Conservation (phyloP, 2,329 filamentous ascomycete species). For the Alternaria sp. region DNA sequence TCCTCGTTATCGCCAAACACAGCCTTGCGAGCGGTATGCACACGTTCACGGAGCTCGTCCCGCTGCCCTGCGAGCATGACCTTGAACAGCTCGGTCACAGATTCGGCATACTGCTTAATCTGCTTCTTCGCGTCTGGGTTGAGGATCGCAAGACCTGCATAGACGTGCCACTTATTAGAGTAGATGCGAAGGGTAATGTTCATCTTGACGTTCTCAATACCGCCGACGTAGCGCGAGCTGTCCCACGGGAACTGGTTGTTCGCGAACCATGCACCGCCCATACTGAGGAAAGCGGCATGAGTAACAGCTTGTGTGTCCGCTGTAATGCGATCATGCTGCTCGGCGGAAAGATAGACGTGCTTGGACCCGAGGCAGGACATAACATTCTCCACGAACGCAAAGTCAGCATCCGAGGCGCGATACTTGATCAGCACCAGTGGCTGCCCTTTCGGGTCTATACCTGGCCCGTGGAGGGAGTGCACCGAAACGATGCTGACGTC, state of each 20-base stretch:
- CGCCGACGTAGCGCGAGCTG: slow-evolving; percentile 90
- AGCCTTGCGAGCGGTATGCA: slow-evolving; percentile 78
- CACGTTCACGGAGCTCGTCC: slow-evolving; percentile 74
- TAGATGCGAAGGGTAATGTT: slow-evolving; percentile 98
- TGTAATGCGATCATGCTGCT: slow-evolving; percentile 93
- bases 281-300: slow-evolving; percentile 91
- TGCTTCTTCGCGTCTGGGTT: slow-evolving; percentile 92
- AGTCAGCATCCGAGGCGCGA: slow-evolving; percentile 77
- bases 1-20: slow-evolving; percentile 66
- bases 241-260: slow-evolving; percentile 98
- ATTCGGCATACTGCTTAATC: slow-evolving; percentile 91
- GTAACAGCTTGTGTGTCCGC: slow-evolving; percentile 98
- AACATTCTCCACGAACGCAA: slow-evolving; percentile 79
- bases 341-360: slow-evolving; percentile 84
- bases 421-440: slow-evolving; percentile 95
- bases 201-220: slow-evolving; percentile 99
- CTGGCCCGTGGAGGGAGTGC: slow-evolving; percentile 94
- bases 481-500: slow-evolving; percentile 96
- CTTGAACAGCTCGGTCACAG: slow-evolving; percentile 93
- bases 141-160: slow-evolving; percentile 93
- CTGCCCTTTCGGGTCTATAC: slow-evolving; percentile 85
- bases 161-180: slow-evolving; percentile 99
- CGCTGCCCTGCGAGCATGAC: slow-evolving; percentile 89
- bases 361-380: slow-evolving; percentile 85
- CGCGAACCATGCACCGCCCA: slow-evolving; percentile 97